phyloP scores from a whole-genome alignment of 768 basidiomycete species.

The Suillus paluster region DNA sequence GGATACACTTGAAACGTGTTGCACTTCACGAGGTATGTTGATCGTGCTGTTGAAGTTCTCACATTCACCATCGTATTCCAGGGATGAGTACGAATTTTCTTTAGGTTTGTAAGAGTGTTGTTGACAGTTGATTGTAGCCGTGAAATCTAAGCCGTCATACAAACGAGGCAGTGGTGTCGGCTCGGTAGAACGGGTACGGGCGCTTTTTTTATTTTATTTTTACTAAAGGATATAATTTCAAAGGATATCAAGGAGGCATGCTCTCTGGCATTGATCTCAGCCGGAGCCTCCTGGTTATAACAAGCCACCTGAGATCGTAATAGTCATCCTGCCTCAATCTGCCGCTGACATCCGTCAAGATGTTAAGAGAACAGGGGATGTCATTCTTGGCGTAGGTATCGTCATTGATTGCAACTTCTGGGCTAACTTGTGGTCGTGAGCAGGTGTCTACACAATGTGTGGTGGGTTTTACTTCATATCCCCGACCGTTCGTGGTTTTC shows the following conservation, averaged over 20 bases:
- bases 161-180: slow-evolving; percentile 8
- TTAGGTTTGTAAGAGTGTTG: background rate
- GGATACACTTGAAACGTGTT: slow-evolving; percentile 29
- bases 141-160: slow-evolving; percentile 10
- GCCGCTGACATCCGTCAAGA: slow-evolving; percentile 49
- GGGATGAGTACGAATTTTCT: slow-evolving; percentile 29
- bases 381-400: slow-evolving; percentile 35
- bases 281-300: slow-evolving; percentile 1
- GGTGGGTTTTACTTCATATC: slow-evolving; percentile 14
- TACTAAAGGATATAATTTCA: slow-evolving; percentile 17
- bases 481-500: slow-evolving; percentile 8
- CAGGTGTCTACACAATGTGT: slow-evolving; percentile 35
- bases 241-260: slow-evolving; percentile 20
- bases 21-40: slow-evolving; percentile 33
- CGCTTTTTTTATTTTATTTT: background rate
- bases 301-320: slow-evolving; percentile 37
- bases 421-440: background rate
- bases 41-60: background rate
- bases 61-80: slow-evolving; percentile 1
- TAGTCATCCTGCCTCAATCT: slow-evolving; percentile 56
- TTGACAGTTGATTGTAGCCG: background rate
- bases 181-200: background rate
- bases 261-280: background rate
- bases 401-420: background rate
- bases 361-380: slow-evolving; percentile 65